These are phyloP conservation scores for Lupinus albus DNA, from an alignment of 306 rosid genomes.

Conservation along the genomic window DNA sequence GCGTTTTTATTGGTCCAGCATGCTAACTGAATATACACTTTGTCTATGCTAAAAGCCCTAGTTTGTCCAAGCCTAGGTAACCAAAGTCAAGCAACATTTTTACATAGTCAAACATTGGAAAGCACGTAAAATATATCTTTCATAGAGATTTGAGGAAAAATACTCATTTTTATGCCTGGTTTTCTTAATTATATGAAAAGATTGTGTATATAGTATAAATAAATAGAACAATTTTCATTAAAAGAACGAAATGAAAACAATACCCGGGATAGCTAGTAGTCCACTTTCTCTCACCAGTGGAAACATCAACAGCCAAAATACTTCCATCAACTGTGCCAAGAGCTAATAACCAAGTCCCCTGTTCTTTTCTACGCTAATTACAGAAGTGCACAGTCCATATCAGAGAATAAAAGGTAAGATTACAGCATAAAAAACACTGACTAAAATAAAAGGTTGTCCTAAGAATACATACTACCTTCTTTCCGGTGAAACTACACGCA, in stretches of 20 bases:
- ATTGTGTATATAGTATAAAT: neutral
- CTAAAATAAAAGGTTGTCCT: constrained; percentile 11
- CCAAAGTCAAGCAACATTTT: constrained; percentile 14
- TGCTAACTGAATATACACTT: constrained; percentile 5
- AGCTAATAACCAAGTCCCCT: constrained; percentile 52
- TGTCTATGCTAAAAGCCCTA: constrained; percentile 16
- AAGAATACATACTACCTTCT: constrained; percentile 46
- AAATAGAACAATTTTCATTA: neutral
- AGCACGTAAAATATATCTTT: neutral
- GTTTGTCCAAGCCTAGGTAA: neutral
- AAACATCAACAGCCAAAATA: constrained; percentile 49
- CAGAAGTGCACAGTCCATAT: constrained; percentile 20
- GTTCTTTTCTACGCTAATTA: constrained; percentile 57
- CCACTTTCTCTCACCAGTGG: constrained; percentile 53
- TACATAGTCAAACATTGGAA: constrained; percentile 9
- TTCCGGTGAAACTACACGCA: constrained; percentile 53
- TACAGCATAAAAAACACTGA: neutral
- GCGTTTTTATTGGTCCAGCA: neutral
- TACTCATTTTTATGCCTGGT: constrained; percentile 3
- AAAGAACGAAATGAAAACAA: constrained; percentile 30
- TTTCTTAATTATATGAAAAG: constrained; percentile 6
- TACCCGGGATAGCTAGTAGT: constrained; percentile 49
- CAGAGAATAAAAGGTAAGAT: constrained; percentile 19
- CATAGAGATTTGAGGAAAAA: neutral
- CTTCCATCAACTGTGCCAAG: constrained; percentile 49